A percentile compares a stretch with the other conserved stretches of the same genome.
These are phyloP conservation scores for Saturnispora sekii DNA, from an alignment of 805 yeast genomes.

Conservation along the genomic window DNA sequence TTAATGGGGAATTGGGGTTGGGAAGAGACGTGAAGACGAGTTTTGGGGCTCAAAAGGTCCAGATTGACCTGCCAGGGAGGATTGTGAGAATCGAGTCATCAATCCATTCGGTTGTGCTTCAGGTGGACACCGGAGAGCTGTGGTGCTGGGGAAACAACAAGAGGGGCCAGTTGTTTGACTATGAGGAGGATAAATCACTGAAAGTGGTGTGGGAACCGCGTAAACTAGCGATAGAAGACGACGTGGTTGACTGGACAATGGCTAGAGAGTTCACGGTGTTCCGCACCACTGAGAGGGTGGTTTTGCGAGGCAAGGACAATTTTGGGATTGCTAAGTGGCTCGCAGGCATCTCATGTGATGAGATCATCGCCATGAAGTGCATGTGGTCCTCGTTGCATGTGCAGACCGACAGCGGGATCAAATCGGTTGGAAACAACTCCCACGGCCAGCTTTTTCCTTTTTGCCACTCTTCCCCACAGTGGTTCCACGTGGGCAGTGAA, in stretches of 20 bases:
- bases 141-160: slow-evolving; percentile 65
- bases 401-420: slow-evolving; percentile 19
- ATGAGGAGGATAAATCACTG: slow-evolving; percentile 2
- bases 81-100: slow-evolving; percentile 27
- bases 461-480: background rate
- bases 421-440: slow-evolving; percentile 63
- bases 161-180: slow-evolving; percentile 42
- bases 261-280: slow-evolving; percentile 53
- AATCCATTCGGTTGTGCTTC: slow-evolving; percentile 36
- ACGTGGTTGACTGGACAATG: slow-evolving; percentile 24
- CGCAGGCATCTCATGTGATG: background rate
- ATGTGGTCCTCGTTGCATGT: slow-evolving; percentile 83
- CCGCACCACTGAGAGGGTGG: slow-evolving; percentile 15
- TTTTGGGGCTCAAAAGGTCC: background rate
- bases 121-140: slow-evolving; percentile 32
- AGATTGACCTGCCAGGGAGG: background rate
- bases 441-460: slow-evolving; percentile 54
- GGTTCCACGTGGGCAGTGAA: slow-evolving; percentile 63
- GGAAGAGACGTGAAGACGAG: slow-evolving; percentile 20
- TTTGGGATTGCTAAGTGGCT: slow-evolving; percentile 12
- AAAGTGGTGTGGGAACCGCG: slow-evolving; percentile 22
- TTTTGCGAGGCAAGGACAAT: slow-evolving; percentile 19
- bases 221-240: slow-evolving; percentile 7
- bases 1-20: slow-evolving; percentile 66
- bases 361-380: slow-evolving; percentile 26